These are phyloP conservation scores for Penicillium sp. DNA, from an alignment of 2,329 filamentous ascomycete genomes.

Conservation along the genomic window DNA sequence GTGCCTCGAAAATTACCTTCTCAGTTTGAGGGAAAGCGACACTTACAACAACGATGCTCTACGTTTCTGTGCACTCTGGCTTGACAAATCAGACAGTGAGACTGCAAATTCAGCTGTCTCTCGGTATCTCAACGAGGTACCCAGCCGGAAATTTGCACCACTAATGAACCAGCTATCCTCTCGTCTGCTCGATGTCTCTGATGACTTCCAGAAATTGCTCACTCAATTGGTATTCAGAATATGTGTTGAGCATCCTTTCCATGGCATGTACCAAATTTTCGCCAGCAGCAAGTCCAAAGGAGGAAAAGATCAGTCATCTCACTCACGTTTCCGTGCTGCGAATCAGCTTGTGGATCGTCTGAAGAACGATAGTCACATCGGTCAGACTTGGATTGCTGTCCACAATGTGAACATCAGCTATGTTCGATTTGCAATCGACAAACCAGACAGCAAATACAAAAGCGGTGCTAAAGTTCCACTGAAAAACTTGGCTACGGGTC, in stretches of 20 bases:
- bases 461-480: constrained; percentile 63
- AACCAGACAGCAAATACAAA: constrained; percentile 62
- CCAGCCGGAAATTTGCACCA: constrained; percentile 86
- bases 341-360: constrained; percentile 65
- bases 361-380: constrained; percentile 51
- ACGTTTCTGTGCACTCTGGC: constrained; percentile 90
- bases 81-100: constrained; percentile 76
- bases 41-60: constrained; percentile 85
- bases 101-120: constrained; percentile 75
- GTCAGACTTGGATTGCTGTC: constrained; percentile 67
- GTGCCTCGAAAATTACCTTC: constrained; percentile 89
- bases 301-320: constrained; percentile 69
- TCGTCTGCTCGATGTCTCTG: constrained; percentile 70
- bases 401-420: constrained; percentile 71
- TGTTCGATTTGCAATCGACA: constrained; percentile 50
- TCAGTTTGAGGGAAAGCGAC: constrained; percentile 80
- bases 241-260: constrained; percentile 89
- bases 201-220: constrained; percentile 74
- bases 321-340: constrained; percentile 72
- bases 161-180: constrained; percentile 97
- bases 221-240: constrained; percentile 75
- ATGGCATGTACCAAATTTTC: constrained; percentile 96
- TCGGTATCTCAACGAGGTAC: constrained; percentile 69
- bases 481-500: constrained; percentile 63
- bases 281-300: constrained; percentile 69